Base-by-base conservation (phyloP, 2,329 filamentous ascomycete species). In the Hypoxylon sp. region DNA sequence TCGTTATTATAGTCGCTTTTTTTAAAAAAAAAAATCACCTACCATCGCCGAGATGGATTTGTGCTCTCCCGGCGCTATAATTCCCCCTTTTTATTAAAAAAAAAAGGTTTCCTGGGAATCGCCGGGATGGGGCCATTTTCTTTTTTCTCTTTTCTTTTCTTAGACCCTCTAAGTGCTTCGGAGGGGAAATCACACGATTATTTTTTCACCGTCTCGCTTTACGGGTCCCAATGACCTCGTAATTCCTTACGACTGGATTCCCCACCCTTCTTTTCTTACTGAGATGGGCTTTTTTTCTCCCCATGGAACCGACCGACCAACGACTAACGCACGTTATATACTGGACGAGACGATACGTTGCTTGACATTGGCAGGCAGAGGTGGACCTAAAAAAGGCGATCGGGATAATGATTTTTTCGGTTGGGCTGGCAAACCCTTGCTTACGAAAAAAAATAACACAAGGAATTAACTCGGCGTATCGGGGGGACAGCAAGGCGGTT, bases 251-350 rank as follows among this genome's bases (percentile, higher is more conserved):
- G 39, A 22, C 17, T 22, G n/a, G 39, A 44, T 22, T 10, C 4
- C 22, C 2, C 19, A 22, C n/a, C 39, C 8, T 10, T 44, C 6
- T 2, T 22, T 44, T 22, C 8, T n/a, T 19, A 44, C n/a, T 2
- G 17, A n/a, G 39, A 44, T 11, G 17, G 39, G 17, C 39, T 44
- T 10, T 44, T 44, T 22, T 22, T 44, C 35, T 31, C 37, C 29
- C 54, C 10, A 44, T 26, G 26, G n/a, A 24, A 24, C 39, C 29
- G 14, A n/a, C 39, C 39, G 24, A 44, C 29, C 39, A 22, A 52
- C n/a, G 13, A 22, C 19, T 35, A 17, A 35, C 17, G 48, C 48
- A 33, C 9, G 47, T 50, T 55, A 29, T 57, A 57, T 47, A 42
- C 29, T 44, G 17, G 19, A 51, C 26, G 3, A 26, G 29, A 31